Percentiles rank a stretch among this genome's conserved stretches.
Conservation (phyloP, 129 eudicot species). For the Lactuca sativa region DNA sequence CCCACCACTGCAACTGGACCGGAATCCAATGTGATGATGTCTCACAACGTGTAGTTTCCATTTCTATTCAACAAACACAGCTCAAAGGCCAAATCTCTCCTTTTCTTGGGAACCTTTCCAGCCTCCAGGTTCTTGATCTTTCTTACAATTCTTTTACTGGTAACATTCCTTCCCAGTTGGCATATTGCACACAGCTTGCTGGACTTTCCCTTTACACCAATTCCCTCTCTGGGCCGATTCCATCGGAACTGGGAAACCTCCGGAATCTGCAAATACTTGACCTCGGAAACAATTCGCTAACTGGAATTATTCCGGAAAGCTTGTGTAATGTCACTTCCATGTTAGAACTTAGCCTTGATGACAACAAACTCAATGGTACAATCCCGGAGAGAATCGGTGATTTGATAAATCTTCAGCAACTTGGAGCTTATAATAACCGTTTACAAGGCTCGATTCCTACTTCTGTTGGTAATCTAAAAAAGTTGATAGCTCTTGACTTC, state of each 20-base stretch:
- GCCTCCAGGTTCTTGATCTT: slow-evolving; percentile 80
- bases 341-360: slow-evolving; percentile 34
- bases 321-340: slow-evolving; percentile 55
- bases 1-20: slow-evolving; percentile 87
- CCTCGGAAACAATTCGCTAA: slow-evolving; percentile 54
- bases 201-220: slow-evolving; percentile 44
- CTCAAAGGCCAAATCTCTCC: slow-evolving; percentile 68
- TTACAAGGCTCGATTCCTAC: slow-evolving; percentile 61
- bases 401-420: slow-evolving; percentile 45
- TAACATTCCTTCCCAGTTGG: slow-evolving; percentile 58
- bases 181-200: slow-evolving; percentile 51
- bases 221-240: slow-evolving; percentile 64
- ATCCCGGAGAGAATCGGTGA: slow-evolving; percentile 63
- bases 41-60: slow-evolving; percentile 41
- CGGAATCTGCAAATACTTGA: slow-evolving; percentile 40
- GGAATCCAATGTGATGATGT: slow-evolving; percentile 60
- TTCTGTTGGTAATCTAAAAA: slow-evolving; percentile 54
- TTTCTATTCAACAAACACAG: slow-evolving; percentile 46
- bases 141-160: slow-evolving; percentile 67
- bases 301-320: slow-evolving; percentile 60
- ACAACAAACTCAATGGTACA: slow-evolving; percentile 60
- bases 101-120: slow-evolving; percentile 68
- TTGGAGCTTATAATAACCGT: slow-evolving; percentile 45
- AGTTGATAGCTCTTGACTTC: slow-evolving; percentile 41
- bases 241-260: slow-evolving; percentile 58